Conservation (phyloP, 2,329 filamentous ascomycete species). For the Emergomyces pasteurianus region DNA sequence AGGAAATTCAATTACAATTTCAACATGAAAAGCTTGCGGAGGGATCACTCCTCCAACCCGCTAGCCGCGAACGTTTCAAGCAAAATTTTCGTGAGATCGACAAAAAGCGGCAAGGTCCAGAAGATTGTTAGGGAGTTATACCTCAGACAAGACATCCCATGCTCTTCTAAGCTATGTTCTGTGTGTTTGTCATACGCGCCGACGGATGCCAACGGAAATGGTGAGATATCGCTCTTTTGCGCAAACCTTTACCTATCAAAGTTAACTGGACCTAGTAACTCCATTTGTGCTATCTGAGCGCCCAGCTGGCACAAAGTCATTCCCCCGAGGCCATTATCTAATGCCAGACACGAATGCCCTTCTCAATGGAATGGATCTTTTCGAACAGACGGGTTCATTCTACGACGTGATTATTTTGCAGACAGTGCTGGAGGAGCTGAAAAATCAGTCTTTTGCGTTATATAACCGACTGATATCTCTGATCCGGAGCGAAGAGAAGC, state of each 20-base stretch:
- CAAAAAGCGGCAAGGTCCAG: conserved; percentile 91
- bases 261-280: conserved; percentile 41
- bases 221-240: conserved; percentile 36
- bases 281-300: conserved; percentile 83
- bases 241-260: not conserved
- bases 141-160: conserved; percentile 90
- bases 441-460: conserved; percentile 82
- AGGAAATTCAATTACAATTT: not conserved
- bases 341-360: conserved; percentile 94
- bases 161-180: conserved; percentile 80
- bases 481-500: conserved; percentile 91
- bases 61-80: conserved; percentile 68
- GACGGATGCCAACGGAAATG: conserved; percentile 62
- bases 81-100: conserved; percentile 92
- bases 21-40: conserved; percentile 52
- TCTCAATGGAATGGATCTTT: conserved; percentile 90
- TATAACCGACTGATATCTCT: conserved; percentile 87
- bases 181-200: conserved; percentile 64
- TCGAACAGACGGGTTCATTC: conserved; percentile 83
- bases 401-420: conserved; percentile 96
- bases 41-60: conserved; percentile 41
- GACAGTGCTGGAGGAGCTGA: conserved; percentile 90
- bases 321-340: conserved; percentile 81
- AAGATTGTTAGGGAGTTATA: conserved; percentile 98
- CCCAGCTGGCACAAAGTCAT: conserved; percentile 70